phyloP scores from a whole-genome alignment of 768 basidiomycete genomes.

The Nidularia pulvinata region DNA sequence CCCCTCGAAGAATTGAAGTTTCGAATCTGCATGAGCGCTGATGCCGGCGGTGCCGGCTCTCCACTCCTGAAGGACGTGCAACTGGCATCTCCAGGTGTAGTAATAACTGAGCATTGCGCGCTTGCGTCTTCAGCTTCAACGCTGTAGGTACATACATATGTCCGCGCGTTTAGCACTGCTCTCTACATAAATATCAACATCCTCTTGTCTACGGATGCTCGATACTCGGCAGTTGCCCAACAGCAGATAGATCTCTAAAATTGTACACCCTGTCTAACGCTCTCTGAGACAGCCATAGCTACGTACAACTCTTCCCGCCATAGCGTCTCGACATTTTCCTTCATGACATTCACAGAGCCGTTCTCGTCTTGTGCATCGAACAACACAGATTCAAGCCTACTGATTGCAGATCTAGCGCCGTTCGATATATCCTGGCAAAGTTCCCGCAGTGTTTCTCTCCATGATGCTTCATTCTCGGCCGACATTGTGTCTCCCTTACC shows the following conservation, averaged over 20 bases:
- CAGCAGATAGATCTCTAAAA: conserved; percentile 28
- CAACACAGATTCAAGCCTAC: neutral
- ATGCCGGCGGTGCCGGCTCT: too few species aligned
- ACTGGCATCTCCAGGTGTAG: too few species aligned
- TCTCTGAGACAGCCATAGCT: conserved; percentile 41
- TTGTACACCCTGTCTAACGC: conserved; percentile 42
- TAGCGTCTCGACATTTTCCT: conserved; percentile 33
- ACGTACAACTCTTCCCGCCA: conserved; percentile 67
- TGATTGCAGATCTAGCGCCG: conserved; percentile 4
- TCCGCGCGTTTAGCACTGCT: too few species aligned
- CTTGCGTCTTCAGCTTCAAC: too few species aligned
- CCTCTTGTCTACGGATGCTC: too few species aligned
- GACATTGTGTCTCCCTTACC: conserved; percentile 46
- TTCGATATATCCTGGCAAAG: conserved; percentile 30
- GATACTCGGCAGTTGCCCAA: too few species aligned
- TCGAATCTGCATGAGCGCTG: too few species aligned
- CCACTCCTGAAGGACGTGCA: too few species aligned
- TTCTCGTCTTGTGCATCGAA: neutral
- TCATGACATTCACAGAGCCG: conserved; percentile 7
- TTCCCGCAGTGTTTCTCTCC: conserved; percentile 33
- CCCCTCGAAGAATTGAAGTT: too few species aligned
- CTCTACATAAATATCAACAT: too few species aligned
- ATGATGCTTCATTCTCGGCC: conserved; percentile 45
- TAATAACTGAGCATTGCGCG: too few species aligned
- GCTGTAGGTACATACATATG: too few species aligned